Conservation (phyloP, 768 basidiomycete genomes). For the Podaxis pistillaris region DNA sequence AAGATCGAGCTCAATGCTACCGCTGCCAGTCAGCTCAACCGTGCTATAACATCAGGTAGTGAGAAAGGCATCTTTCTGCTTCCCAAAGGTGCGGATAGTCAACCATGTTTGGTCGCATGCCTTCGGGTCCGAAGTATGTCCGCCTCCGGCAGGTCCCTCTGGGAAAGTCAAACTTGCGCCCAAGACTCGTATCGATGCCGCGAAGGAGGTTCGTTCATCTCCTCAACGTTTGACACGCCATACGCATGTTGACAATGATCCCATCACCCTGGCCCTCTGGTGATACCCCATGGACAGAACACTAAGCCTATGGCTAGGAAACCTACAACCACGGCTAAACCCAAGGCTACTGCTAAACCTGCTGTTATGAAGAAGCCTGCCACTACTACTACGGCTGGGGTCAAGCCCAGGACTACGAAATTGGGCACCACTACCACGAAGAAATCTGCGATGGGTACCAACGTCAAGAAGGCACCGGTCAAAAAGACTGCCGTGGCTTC, state of each 20-base stretch:
- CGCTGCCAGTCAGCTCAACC: conserved; percentile 74
- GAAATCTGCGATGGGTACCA: conserved; percentile 26
- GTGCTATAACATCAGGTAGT: conserved; percentile 64
- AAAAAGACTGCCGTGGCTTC: conserved; percentile 14
- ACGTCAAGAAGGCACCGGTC: conserved; percentile 19
- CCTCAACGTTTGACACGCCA: not conserved
- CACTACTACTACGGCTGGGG: conserved; percentile 16
- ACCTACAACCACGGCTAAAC: conserved; percentile 17
- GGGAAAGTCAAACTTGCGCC: conserved; percentile 63
- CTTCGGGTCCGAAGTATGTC: conserved; percentile 5
- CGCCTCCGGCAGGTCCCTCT: conserved; percentile 31
- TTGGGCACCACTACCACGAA: conserved; percentile 18
- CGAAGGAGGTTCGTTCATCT: conserved; percentile 42
- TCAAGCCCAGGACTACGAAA: conserved; percentile 18
- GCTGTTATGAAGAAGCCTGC: conserved; percentile 20
- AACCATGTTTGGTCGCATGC: not conserved
- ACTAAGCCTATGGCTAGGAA: conserved; percentile 46
- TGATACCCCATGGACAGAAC: conserved; percentile 30
- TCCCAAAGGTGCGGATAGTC: conserved; percentile 41
- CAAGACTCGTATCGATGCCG: conserved; percentile 56
- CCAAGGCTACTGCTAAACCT: conserved; percentile 20
- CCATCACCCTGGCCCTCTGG: conserved; percentile 12
- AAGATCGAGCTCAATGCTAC: conserved; percentile 73
- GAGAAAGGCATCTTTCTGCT: conserved; percentile 48
- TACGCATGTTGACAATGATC: conserved; percentile 16